These are phyloP conservation scores for Trypanosomatidae sp. DNA, from an alignment of 208 protist species.

Conservation along the genomic window DNA sequence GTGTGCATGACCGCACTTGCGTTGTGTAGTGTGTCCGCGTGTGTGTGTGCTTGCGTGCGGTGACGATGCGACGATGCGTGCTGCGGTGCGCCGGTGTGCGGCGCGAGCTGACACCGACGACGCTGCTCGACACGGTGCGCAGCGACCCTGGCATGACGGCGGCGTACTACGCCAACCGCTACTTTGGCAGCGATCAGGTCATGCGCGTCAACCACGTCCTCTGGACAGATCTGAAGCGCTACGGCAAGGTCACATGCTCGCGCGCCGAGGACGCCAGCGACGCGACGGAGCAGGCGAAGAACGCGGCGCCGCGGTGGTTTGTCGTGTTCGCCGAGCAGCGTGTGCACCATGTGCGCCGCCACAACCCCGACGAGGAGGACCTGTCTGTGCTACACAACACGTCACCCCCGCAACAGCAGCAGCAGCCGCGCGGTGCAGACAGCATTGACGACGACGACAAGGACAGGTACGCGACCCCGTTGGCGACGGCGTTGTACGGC, in stretches of 20 bases:
- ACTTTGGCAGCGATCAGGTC: slow-evolving; percentile 43
- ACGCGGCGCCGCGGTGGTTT: slow-evolving; percentile 52
- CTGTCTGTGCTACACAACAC: slow-evolving; percentile 54
- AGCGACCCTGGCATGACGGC: slow-evolving; percentile 71
- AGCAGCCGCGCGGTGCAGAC: no score
- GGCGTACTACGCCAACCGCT: slow-evolving; percentile 77
- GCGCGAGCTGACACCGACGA: slow-evolving; percentile 21
- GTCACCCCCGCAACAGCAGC: no score
- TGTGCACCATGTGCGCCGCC: slow-evolving; percentile 28
- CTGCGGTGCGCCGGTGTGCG: slow-evolving; percentile 1
- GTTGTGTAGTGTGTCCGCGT: no score
- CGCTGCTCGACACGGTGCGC: slow-evolving; percentile 57
- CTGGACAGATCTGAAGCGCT: slow-evolving; percentile 64
- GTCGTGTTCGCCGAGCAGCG: slow-evolving; percentile 41
- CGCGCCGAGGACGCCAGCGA: slow-evolving; percentile 28
- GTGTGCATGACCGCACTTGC: no score
- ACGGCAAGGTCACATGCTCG: slow-evolving; percentile 60
- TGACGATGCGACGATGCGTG: slow-evolving; percentile 4
- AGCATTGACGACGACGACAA: no score
- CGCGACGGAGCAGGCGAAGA: not conserved
- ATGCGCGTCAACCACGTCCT: slow-evolving; percentile 61
- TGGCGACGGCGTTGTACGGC: no score
- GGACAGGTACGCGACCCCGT: no score
- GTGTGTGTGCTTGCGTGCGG: no score
- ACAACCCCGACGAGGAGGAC: slow-evolving; percentile 67